These are phyloP conservation scores for Primulina eburnea DNA, from an alignment of 257 asterid genomes.

Conservation along the genomic window DNA sequence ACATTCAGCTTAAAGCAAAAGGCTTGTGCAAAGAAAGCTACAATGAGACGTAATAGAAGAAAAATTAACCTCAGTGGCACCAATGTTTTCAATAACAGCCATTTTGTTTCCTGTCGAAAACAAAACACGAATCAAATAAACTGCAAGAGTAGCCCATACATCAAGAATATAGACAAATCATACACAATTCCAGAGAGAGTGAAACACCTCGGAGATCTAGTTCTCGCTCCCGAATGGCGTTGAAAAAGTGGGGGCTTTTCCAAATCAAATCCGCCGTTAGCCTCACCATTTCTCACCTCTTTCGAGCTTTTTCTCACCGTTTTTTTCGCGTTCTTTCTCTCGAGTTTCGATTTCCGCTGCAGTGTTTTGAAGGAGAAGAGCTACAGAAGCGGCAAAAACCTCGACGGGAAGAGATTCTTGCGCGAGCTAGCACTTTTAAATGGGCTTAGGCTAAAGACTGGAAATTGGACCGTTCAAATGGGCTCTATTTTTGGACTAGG, in stretches of 20 bases:
- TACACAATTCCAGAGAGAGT: background rate
- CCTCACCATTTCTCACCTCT: conserved; percentile 61
- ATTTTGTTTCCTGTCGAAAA: conserved; percentile 71
- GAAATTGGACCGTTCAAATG: too few relatives aligned
- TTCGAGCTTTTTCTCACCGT: background rate
- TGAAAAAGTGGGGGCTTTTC: conserved; percentile 97
- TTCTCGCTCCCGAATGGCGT: conserved; percentile 92
- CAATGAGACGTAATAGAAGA: background rate
- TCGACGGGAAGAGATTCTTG: background rate
- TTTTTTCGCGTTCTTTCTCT: background rate
- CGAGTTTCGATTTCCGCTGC: background rate
- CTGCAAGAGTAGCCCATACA: background rate
- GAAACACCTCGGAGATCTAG: conserved; percentile 84
- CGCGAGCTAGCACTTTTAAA: background rate
- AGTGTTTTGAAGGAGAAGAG: background rate
- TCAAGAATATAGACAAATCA: background rate
- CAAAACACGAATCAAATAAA: background rate
- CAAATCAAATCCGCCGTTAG: conserved; percentile 82
- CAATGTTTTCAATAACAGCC: conserved; percentile 86
- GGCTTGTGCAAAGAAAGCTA: background rate
- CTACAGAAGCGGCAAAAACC: background rate
- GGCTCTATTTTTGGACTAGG: background rate
- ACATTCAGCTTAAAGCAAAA: background rate
- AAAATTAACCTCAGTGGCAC: conserved; percentile 84
- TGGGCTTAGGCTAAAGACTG: background rate